Evolutionary conservation across 345 rosid species (phyloP).

Genomic region (Corymbia maculata): DNA sequence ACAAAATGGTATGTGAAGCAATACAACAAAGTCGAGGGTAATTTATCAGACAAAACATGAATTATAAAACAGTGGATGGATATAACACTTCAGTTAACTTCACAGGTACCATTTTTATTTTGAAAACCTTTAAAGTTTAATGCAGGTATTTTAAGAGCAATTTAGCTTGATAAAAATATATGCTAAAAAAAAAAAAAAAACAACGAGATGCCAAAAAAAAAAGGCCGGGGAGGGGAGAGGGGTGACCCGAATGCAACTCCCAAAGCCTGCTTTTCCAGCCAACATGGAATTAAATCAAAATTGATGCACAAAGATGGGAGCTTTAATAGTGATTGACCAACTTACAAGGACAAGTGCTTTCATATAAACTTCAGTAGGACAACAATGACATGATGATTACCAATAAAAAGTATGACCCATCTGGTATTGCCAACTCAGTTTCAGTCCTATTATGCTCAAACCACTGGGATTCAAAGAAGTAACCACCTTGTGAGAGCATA

Average conservation of each 20-base stretch:
- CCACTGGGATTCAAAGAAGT: background rate
- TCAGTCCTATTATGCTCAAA: background rate
- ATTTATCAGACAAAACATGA: background rate
- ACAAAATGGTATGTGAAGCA: too few species aligned
- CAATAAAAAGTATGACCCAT: background rate
- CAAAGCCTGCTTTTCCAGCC: background rate
- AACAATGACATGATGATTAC: background rate
- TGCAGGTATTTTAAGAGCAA: background rate
- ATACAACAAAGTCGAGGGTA: background rate
- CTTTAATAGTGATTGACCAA: background rate
- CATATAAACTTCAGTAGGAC: background rate
- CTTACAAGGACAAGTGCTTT: background rate
- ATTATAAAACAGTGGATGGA: background rate
- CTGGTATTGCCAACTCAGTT: background rate
- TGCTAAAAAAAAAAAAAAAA: background rate
- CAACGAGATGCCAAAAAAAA: background rate
- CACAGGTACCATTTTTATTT: background rate
- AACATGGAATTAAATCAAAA: background rate
- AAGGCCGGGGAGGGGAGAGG: background rate
- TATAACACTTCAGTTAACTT: background rate
- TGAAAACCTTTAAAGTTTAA: background rate
- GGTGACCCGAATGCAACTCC: background rate
- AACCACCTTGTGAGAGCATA: background rate
- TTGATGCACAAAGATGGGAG: background rate
- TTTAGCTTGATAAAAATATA: too few species aligned